phyloP scores from a whole-genome alignment of 139 green algal genomes.

The Auxenochlorella protothecoides region DNA sequence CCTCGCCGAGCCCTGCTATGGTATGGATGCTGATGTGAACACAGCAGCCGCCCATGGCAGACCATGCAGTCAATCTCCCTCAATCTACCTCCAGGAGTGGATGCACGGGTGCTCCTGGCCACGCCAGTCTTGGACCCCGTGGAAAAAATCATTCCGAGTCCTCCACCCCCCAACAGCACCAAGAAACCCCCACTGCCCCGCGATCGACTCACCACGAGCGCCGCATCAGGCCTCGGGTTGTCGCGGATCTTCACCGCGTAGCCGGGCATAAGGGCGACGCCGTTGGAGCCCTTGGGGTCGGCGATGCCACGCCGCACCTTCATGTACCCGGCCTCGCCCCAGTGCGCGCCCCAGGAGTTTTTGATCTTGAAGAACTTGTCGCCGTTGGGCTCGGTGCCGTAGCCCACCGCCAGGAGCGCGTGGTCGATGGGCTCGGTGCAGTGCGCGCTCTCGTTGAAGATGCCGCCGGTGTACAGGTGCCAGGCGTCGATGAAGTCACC shows the following conservation, averaged over 20 bases:
- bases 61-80: too few relatives aligned
- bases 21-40: too few relatives aligned
- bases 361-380: constrained; percentile 24
- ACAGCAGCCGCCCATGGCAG: too few relatives aligned
- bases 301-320: constrained; percentile 1
- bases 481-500: constrained; percentile 13
- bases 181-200: too few relatives aligned
- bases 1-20: too few relatives aligned
- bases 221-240: background rate
- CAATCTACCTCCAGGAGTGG: background rate
- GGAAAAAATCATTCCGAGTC: too few relatives aligned
- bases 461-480: constrained; percentile 11
- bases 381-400: constrained; percentile 6
- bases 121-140: too few relatives aligned
- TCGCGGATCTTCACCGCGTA: constrained; percentile 9
- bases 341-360: constrained; percentile 26
- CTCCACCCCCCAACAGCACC: too few relatives aligned
- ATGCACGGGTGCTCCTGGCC: too few relatives aligned
- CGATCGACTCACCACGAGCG: too few relatives aligned
- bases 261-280: constrained; percentile 15
- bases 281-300: constrained; percentile 1
- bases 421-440: constrained; percentile 25
- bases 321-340: constrained; percentile 26
- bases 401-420: constrained; percentile 22
- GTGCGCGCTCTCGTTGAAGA: constrained; percentile 6